Evolutionary conservation across 441 rosid genomes (phyloP).

Genomic region (Codiaeum variegatum): DNA sequence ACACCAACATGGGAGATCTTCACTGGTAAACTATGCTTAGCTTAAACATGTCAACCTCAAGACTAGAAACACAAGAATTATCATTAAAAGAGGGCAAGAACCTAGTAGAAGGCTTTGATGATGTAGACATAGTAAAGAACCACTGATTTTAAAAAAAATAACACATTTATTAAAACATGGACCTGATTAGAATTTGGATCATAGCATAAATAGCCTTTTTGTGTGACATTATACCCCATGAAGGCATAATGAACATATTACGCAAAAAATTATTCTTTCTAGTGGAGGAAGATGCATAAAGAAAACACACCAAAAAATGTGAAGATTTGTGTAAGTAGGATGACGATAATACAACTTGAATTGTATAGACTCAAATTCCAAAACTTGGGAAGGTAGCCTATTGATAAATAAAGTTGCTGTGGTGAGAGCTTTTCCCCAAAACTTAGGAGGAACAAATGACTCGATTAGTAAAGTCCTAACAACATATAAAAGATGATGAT

Average conservation of each 20-base stretch:
- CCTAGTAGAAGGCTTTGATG: neutral
- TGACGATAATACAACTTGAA: neutral
- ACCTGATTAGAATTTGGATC: neutral
- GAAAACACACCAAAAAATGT: neutral
- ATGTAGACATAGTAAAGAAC: neutral
- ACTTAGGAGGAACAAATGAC: neutral
- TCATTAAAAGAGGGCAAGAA: neutral
- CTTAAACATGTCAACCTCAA: neutral
- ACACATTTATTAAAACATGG: neutral
- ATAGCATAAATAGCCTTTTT: neutral
- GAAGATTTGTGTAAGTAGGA: neutral
- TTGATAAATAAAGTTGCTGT: neutral
- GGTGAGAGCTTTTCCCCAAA: neutral
- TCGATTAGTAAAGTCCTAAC: neutral
- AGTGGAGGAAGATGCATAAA: neutral
- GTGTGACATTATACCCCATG: neutral
- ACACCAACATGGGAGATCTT: neutral
- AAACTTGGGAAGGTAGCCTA: neutral
- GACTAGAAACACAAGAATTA: neutral
- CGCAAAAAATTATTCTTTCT: neutral
- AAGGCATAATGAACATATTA: neutral
- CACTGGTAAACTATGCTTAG: neutral
- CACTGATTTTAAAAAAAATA: neutral
- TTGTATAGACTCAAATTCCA: neutral
- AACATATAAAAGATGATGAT: neutral